Evolutionary conservation across 192 early-diverging fungal species (phyloP), one percentile per base, ranked within the genome.

Genomic region (Phycomyces nitens): DNA sequence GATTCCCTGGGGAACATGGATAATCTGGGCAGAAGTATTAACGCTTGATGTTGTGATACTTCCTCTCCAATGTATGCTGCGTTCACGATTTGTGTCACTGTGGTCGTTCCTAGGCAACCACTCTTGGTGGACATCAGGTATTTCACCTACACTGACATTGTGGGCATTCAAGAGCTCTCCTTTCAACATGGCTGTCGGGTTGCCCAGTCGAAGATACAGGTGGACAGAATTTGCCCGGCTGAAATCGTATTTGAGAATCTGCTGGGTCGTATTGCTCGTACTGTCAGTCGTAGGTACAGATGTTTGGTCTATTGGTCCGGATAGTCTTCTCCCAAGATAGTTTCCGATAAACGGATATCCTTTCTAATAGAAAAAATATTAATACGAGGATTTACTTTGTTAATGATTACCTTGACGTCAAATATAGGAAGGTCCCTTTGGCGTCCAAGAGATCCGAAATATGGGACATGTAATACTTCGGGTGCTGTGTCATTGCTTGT

Each of bases 341-440:
- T 61, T 47, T 10, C 47, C 39, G 15, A 76, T 59, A 21, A 24
- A 51, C 8, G 74, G 74, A 56, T 71, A 65, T 34, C 70, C 67
- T 39, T 10, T n/a, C 65, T 67, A 52, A 8, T 26, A 47, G 16
- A 53, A 20, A 7, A 53, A 53, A 9, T 53, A 49, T 1, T 1
- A 14, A 53, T 53, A 20, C 5, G 20, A 7, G 29, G 2, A 34
- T 34, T 5, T n/a, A n/a, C n/a, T n/a, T n/a, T 34, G 29, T 34
- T 34, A 34, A 34, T 34, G 20, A 5, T 53, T 67, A 60, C 65
- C 39, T 53, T 58, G 16, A 26, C 56, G 49, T 79, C 77, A 56
- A 76, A 68, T 18, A 79, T 70, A 14, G 77, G 77, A 5, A 79
- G 68, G 9, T 77, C 64, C 55, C 47, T 21, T 41, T 77, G 62